Base-by-base conservation (phyloP, 2,329 filamentous ascomycete species). In the Ophiostoma tasmaniense region DNA sequence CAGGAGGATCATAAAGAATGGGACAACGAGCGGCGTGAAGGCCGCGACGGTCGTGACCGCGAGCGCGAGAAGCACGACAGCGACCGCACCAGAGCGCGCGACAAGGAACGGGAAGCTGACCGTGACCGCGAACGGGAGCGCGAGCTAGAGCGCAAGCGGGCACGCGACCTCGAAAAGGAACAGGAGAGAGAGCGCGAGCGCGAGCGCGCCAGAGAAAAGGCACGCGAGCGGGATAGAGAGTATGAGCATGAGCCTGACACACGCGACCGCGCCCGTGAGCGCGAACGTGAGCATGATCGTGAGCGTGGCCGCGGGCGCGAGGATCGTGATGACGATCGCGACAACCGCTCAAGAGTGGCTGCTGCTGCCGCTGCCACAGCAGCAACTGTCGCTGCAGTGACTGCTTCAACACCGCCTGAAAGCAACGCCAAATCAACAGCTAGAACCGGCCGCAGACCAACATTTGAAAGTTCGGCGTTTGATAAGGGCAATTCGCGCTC, bases 291-390 rank as follows among this genome's bases (percentile, higher is more conserved):
- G 11, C 45, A 55, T n/a, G 74, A 76, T 4, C 71, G 71, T n/a
- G 69, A 68, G 6, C 73, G 75, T 37, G 74, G 76, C 3, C 66
- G 70, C 72, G 67, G 45, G 5, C 66, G 33, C 4, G 69, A 73
- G 64, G 78, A 78, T 3, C 75, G 74, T 11, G 78, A 77, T 20
- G 75, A 78, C 68, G 66, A 70, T 3, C 67, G 67, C 0, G 66
- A 72, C 42, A 69, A 66, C 22, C 76, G 75, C 8, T 74, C 75
- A 10, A 75, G 75, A 50, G 73, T 74, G 6, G 71, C 72, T 28
- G 71, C 14, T 5, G 69, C 66, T 1, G 37, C 42, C n/a, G 22
- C 22, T 14, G 64, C 25, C 1, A 22, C 66, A 30, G 64, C 33
- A 0, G 52, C 64, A 3, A 59, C 69, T 0, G 8, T 33, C 20